Conservation (phyloP, 495 filamentous ascomycete species). For the Cercophora sp. region DNA sequence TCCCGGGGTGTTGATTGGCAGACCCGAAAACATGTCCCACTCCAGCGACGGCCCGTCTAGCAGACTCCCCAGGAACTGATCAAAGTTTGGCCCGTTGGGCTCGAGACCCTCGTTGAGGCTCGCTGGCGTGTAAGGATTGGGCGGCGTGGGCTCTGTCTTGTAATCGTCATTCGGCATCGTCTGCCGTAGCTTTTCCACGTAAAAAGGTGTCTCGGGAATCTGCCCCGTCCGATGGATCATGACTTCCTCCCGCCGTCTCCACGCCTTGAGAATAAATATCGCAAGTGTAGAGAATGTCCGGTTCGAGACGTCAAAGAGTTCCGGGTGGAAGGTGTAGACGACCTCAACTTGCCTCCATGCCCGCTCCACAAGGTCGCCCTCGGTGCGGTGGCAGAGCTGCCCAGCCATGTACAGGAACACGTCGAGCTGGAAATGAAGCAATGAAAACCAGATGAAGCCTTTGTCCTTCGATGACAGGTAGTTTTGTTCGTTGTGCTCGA, state of each 20-base stretch:
- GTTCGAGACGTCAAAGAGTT: constrained; percentile 41
- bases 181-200: constrained; percentile 29
- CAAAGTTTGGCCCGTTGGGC: constrained; percentile 11
- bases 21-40: constrained; percentile 40
- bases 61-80: constrained; percentile 32
- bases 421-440: constrained; percentile 49
- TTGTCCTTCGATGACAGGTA: constrained; percentile 33
- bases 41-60: constrained; percentile 34
- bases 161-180: constrained; percentile 20
- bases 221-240: constrained; percentile 17
- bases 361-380: constrained; percentile 48
- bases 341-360: constrained; percentile 45
- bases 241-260: constrained; percentile 39
- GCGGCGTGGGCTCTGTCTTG: constrained; percentile 22
- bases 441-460: constrained; percentile 50
- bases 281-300: constrained; percentile 40
- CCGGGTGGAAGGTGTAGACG: constrained; percentile 41
- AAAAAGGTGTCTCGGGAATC: constrained; percentile 29
- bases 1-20: constrained; percentile 1
- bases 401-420: constrained; percentile 51
- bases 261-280: constrained; percentile 43
- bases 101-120: constrained; percentile 6
- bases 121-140: constrained; percentile 15
- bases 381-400: constrained; percentile 47
- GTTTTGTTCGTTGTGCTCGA: constrained; percentile 41